phyloP scores from a whole-genome alignment of 2,329 filamentous ascomycete genomes.

The Sodiomyces alkalinus region DNA sequence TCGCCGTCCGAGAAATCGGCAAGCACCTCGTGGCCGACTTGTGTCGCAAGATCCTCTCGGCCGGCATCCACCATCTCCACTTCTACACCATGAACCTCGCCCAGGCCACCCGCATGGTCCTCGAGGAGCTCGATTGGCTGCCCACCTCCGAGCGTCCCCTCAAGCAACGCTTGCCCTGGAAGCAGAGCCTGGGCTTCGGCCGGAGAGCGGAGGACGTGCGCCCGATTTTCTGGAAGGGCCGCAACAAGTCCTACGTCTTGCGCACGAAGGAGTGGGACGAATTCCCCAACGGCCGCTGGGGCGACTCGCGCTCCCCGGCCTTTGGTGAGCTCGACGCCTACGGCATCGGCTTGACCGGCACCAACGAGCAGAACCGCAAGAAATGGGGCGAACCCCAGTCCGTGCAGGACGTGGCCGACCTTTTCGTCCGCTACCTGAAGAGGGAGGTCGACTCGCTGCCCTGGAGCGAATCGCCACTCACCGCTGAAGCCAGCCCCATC shows the following conservation, averaged over 20 bases:
- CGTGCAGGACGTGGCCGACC: constrained; percentile 62
- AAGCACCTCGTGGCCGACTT: constrained; percentile 77
- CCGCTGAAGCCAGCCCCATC: constrained; percentile 66
- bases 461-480: constrained; percentile 86
- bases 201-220: constrained; percentile 89
- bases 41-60: constrained; percentile 72
- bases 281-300: constrained; percentile 97
- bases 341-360: constrained; percentile 83
- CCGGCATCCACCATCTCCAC: constrained; percentile 77
- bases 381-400: constrained; percentile 80
- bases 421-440: constrained; percentile 77
- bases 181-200: constrained; percentile 80
- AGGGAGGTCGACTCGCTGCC: constrained; percentile 70
- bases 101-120: constrained; percentile 81
- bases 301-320: constrained; percentile 87
- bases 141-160: constrained; percentile 65
- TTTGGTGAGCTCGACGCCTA: constrained; percentile 94
- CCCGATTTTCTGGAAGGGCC: constrained; percentile 96
- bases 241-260: constrained; percentile 87
- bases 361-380: constrained; percentile 90
- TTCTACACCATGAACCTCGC: constrained; percentile 99
- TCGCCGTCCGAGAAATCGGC: constrained; percentile 78
- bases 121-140: constrained; percentile 75
- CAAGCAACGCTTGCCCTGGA: constrained; percentile 89
- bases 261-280: constrained; percentile 98